Base-by-base conservation (phyloP, 2,329 filamentous ascomycete species). In the Lasiodiplodia theobromae region DNA sequence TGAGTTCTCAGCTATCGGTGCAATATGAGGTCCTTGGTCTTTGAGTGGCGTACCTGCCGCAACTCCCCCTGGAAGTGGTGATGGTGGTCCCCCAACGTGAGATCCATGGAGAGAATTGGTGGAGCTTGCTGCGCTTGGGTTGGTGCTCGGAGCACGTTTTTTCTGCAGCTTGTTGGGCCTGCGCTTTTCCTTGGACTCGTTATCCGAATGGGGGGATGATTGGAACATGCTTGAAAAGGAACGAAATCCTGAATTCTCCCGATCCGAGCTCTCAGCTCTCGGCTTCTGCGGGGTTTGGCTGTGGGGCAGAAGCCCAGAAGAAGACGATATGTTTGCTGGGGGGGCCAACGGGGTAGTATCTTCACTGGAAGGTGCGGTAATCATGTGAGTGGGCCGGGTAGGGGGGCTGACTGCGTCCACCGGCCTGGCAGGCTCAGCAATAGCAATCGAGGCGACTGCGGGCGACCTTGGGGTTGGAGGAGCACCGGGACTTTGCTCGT, bases 91-190 rank as follows among this genome's bases (percentile, higher is more conserved):
- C 49, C 57, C 70, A 4, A 52, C 28, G 40, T 64, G 58, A 31
- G 67, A 49, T 25, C 58, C 58, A 37, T 68, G 56, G 38, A 68
- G 60, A 8, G 94, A 97, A 18, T 92, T 88, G 7, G 88, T 91
- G 18, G 96, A 98, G 76, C 94, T 97, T 71, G 97, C 94, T 0
- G 95, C 94, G 77, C 95, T 97, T 23, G 90, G 91, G 73, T 93
- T 94, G 25, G 92, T 93, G 52, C 89, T 90, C 0, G 92, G 90
- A 67, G 92, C 83, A n/a, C 90, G 86, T 80, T 93, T 97, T 84
- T 98, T 98, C 79, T 91, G 92, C 64, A 99, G 83, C 80, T 97
- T 97, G 75, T 97, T 97, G 0, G 94, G 93, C 76, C 91, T 91
- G 56, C 92, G 88, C 10, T 75, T 76, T n/a, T 83, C 79, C 73